A percentile compares a stretch with the other conserved stretches of the same genome.
Evolutionary conservation across 148 eudicot genomes (phyloP).

Genomic region (Rhododendron ferrugineum): DNA sequence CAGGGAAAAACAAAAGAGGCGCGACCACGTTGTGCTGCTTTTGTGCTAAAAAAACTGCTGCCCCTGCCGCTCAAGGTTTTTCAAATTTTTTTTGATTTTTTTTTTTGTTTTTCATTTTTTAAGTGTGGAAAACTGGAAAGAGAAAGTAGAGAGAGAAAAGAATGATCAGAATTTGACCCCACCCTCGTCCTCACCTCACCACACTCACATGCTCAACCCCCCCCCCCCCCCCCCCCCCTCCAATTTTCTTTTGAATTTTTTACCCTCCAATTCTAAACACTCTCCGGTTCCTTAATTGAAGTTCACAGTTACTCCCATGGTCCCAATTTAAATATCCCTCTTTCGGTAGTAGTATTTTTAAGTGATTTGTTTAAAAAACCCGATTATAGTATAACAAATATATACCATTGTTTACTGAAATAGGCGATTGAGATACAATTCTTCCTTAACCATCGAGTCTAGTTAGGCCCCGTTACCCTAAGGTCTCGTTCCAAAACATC

Average conservation of each 20-base stretch:
- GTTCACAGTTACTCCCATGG: rapidly evolving
- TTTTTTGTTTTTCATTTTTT: neutral
- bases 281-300: neutral
- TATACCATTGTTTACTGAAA: too few relatives aligned
- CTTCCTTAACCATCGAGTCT: too few relatives aligned
- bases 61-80: neutral
- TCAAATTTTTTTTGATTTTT: neutral
- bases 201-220: neutral
- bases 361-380: too few relatives aligned
- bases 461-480: too few relatives aligned
- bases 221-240: neutral
- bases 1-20: neutral
- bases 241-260: neutral
- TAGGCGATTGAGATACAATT: too few relatives aligned
- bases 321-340: too few relatives aligned
- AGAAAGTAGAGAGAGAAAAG: neutral
- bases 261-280: neutral
- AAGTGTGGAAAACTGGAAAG: neutral
- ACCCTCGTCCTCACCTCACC: neutral
- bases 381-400: too few relatives aligned
- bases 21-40: neutral
- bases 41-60: neutral
- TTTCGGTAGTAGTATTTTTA: neutral
- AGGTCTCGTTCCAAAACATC: too few relatives aligned
- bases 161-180: neutral